Evolutionary conservation across 1,284 basidiomycete genomes (phyloP), one percentile per base, ranked within the genome.

Genomic region (Ustilago tritici): DNA sequence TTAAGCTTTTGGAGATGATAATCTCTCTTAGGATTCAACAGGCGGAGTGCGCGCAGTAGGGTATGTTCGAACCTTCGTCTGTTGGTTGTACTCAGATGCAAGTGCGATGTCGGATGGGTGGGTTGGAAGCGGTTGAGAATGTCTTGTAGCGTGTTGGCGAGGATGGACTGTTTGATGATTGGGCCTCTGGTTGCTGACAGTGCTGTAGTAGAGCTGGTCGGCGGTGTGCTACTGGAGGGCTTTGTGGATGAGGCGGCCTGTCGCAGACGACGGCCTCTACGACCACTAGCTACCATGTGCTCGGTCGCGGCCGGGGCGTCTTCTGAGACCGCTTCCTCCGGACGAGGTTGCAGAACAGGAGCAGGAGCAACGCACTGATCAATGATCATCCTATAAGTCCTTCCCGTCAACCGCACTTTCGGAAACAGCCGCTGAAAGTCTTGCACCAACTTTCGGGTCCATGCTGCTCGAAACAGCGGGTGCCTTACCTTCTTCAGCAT

Each of bases 401-500:
- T 19, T 1, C 70, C 70, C 8, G 70, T 58, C 12, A 73, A 28
- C 35, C 35, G 56, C 40, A 65, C 58, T 1, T 46, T 40, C 0
- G 65, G 65, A 38, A 67, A 73, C 2, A 64, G 49, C 5, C 15
- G 40, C 34, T 65, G 36, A 15, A 73, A 73, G 9, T 73, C 70
- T 5, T 63, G 43, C 2, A 73, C 58, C 17, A 73, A 34, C 58
- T 56, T 68, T 12, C 61, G 61, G 15, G 57, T 59, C 70, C 70
- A 68, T 0, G 70, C 23, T 6, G 70, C 61, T 5, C 61, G 61
- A 11, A 73, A 73, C 3, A 73, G 61, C 54, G 61, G 65, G 55
- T 73, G 65, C 0, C 55, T n/a, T 0, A 73, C 65, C 12, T 73
- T 73, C 38, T 61, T 73, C 19, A 73, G 50, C 11, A 73, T 31